Conservation (phyloP, 1,284 basidiomycete species). For the Vanrija sp. region DNA sequence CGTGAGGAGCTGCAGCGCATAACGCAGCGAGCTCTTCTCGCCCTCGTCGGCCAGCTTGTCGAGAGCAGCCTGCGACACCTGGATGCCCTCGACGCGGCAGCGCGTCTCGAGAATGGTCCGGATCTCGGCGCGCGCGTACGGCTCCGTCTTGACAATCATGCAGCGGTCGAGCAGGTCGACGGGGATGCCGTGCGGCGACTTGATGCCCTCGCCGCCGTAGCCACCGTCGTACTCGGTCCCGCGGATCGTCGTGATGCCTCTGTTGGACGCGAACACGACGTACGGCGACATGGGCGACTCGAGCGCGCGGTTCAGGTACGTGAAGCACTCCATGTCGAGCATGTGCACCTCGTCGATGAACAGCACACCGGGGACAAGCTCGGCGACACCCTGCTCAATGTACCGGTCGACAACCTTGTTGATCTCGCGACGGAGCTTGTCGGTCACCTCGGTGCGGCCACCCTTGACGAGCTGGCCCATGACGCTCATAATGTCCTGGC, state of each 20-base stretch:
- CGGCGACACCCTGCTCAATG: conserved; percentile 96
- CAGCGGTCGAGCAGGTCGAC: conserved; percentile 92
- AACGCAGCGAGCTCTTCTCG: conserved; percentile 79
- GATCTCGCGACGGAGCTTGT: conserved; percentile 90
- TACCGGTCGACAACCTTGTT: conserved; percentile 98
- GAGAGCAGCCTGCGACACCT: conserved; percentile 70
- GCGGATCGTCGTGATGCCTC: conserved; percentile 84
- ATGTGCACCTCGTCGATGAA: conserved; percentile 99
- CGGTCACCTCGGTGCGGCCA: conserved; percentile 91
- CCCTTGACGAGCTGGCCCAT: conserved; percentile 96
- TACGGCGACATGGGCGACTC: conserved; percentile 97
- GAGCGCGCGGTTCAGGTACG: conserved; percentile 91
- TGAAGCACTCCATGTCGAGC: conserved; percentile 99
- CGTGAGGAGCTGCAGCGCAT: conserved; percentile 85
- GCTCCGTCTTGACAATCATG: conserved; percentile 91
- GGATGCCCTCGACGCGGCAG: conserved; percentile 79
- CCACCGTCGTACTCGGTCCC: conserved; percentile 63
- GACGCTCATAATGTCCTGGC: conserved; percentile 98
- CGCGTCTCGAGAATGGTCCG: conserved; percentile 81
- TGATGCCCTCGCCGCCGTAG: conserved; percentile 62
- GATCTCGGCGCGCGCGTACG: conserved; percentile 80
- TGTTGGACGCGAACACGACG: conserved; percentile 93
- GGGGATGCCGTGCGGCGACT: conserved; percentile 89
- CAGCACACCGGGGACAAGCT: conserved; percentile 93
- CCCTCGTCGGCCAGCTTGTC: conserved; percentile 80